A percentile compares a stretch with the other conserved stretches of the same genome.
Conservation (phyloP, 495 filamentous ascomycete genomes). For the Cetradonia linearis region DNA sequence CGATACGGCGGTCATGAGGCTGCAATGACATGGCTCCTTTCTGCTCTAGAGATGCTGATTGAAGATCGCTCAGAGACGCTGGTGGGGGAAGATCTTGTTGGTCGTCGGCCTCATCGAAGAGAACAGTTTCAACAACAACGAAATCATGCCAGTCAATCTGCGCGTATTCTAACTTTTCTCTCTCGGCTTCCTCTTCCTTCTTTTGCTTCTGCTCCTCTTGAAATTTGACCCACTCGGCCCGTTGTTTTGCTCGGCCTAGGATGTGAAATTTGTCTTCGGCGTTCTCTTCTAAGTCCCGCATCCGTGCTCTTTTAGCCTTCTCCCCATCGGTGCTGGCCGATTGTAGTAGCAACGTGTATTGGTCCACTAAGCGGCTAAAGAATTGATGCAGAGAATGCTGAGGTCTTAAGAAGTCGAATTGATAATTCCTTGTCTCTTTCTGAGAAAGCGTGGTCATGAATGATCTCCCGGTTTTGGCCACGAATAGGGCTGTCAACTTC, state of each 20-base stretch:
- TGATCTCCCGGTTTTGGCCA: conserved; percentile 78
- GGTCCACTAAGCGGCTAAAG: conserved; percentile 83
- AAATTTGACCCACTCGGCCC: conserved; percentile 78
- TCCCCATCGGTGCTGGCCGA: conserved; percentile 59
- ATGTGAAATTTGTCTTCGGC: conserved; percentile 69
- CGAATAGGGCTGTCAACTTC: conserved; percentile 77
- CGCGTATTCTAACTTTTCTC: conserved; percentile 73
- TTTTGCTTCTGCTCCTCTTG: conserved; percentile 78
- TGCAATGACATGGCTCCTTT: conserved; percentile 80
- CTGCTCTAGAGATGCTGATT: conserved; percentile 88
- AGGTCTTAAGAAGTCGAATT: conserved; percentile 94
- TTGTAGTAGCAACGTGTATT: conserved; percentile 76
- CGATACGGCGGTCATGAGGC: conserved; percentile 67
- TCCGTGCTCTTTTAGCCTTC: conserved; percentile 57
- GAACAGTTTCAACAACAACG: conserved; percentile 88
- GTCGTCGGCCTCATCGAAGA: conserved; percentile 84
- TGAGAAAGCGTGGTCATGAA: conserved; percentile 85
- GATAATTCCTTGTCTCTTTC: conserved; percentile 80
- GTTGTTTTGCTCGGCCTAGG: conserved; percentile 65
- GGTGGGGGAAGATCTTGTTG: conserved; percentile 78
- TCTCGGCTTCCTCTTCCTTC: conserved; percentile 80
- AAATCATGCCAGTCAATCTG: conserved; percentile 99
- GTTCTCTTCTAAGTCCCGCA: conserved; percentile 68
- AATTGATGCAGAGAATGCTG: conserved; percentile 94
- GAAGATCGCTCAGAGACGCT: conserved; percentile 77